These are phyloP conservation scores for Candida qinlingensis DNA, from an alignment of 805 yeast genomes.

Conservation along the genomic window DNA sequence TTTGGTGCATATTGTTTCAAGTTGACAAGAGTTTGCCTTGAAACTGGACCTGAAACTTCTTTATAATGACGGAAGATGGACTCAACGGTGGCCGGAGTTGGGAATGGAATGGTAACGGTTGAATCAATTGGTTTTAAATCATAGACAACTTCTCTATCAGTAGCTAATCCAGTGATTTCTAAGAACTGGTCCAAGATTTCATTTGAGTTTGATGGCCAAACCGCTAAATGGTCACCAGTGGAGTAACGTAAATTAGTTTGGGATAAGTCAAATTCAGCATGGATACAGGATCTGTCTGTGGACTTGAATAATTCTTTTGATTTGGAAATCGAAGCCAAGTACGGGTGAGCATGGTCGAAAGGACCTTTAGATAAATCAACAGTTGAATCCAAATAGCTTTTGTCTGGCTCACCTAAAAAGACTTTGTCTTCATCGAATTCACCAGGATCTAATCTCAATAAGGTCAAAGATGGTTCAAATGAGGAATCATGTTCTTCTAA, in stretches of 20 bases:
- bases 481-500: constrained; percentile 75
- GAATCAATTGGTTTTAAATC: constrained; percentile 65
- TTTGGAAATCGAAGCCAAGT: constrained; percentile 57
- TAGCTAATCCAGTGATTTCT: constrained; percentile 52
- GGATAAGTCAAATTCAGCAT: constrained; percentile 80
- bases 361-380: constrained; percentile 53
- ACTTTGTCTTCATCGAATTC: constrained; percentile 39
- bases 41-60: constrained; percentile 89
- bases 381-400: constrained; percentile 31
- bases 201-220: constrained; percentile 88
- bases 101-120: constrained; percentile 59
- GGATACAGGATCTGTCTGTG: constrained; percentile 73
- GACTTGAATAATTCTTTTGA: constrained; percentile 70
- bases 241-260: constrained; percentile 72
- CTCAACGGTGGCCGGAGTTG: constrained; percentile 83
- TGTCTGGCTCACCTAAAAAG: constrained; percentile 74
- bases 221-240: constrained; percentile 94
- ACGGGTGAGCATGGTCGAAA: constrained; percentile 77
- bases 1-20: constrained; percentile 81
- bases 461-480: constrained; percentile 63
- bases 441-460: constrained; percentile 35
- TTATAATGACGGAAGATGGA: constrained; percentile 80
- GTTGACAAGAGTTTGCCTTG: constrained; percentile 76
- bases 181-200: constrained; percentile 68
- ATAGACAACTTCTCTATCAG: constrained; percentile 50